phyloP scores from a whole-genome alignment of 441 rosid species.

The Theobroma grandiflorum region DNA sequence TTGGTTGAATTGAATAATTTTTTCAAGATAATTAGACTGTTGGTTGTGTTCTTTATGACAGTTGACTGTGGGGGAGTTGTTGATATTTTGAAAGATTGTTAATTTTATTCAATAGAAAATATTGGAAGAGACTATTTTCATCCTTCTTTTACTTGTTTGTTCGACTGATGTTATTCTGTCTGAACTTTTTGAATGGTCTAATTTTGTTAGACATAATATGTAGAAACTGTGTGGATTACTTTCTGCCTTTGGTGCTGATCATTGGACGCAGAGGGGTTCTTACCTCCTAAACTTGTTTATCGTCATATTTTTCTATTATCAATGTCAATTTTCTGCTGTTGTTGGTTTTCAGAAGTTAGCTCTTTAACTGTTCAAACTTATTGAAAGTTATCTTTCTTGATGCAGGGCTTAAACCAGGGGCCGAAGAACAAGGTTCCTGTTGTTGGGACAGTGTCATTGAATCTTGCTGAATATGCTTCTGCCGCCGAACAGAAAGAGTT shows the following conservation, averaged over 20 bases:
- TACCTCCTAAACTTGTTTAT: slow-evolving; percentile 3
- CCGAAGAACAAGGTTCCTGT: slow-evolving; percentile 67
- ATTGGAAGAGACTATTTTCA: background rate
- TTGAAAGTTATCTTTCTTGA: slow-evolving; percentile 7
- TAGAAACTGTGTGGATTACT: background rate
- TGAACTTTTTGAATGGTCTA: background rate
- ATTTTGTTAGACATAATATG: background rate
- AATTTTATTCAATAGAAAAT: background rate
- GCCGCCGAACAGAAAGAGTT: slow-evolving; percentile 66
- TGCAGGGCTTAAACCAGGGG: slow-evolving; percentile 72
- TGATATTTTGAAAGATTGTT: slow-evolving; percentile 1
- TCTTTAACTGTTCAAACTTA: background rate
- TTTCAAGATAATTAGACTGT: slow-evolving; percentile 10
- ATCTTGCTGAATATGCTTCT: slow-evolving; percentile 85
- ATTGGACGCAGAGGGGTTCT: slow-evolving; percentile 17
- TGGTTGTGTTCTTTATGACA: slow-evolving; percentile 22
- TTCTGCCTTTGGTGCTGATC: background rate
- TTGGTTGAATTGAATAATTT: background rate
- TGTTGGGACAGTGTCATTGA: slow-evolving; percentile 67
- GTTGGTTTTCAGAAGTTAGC: slow-evolving; percentile 1
- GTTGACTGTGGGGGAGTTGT: slow-evolving; percentile 27
- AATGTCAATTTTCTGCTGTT: background rate
- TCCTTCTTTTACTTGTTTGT: background rate
- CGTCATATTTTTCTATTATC: background rate
- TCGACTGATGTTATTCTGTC: background rate